Evolutionary conservation across 169 alveolate species (phyloP).

Genomic region (Plasmodium relictum): DNA sequence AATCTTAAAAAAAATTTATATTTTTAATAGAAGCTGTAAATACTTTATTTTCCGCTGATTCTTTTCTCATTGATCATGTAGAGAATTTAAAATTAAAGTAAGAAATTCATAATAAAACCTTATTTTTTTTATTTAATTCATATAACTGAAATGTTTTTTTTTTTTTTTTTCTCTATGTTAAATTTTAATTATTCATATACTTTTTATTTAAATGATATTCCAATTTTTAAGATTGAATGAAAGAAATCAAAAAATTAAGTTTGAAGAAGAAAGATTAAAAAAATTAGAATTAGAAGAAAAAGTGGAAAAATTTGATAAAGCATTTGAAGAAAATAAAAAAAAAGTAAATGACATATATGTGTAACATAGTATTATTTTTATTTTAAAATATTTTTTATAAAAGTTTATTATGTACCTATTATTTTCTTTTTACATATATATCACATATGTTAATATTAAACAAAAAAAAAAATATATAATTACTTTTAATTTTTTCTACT

Average conservation of each 20-base stretch:
- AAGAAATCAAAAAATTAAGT: conserved; percentile 61
- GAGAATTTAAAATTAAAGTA: conserved; percentile 71
- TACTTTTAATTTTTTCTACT: background rate
- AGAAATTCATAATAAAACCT: background rate
- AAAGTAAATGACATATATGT: conserved; percentile 25
- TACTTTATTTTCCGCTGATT: conserved; percentile 60
- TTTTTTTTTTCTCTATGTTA: background rate
- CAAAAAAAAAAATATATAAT: background rate
- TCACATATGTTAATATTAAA: background rate
- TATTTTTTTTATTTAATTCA: too few species aligned
- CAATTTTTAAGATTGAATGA: conserved; percentile 30
- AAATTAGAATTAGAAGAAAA: conserved; percentile 63
- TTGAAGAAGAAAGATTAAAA: conserved; percentile 58
- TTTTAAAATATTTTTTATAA: background rate
- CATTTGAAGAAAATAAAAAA: conserved; percentile 57
- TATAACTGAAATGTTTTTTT: background rate
- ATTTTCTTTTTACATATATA: too few species aligned
- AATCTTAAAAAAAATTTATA: background rate
- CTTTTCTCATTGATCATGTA: conserved; percentile 57
- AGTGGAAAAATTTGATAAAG: conserved; percentile 59
- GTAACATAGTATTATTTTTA: background rate
- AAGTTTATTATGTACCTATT: background rate
- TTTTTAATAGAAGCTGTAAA: conserved; percentile 52
- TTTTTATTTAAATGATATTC: background rate
- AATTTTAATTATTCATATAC: background rate